Evolutionary conservation across 169 alveolate species (phyloP).

Genomic region (Eimeria nieschulzi): DNA sequence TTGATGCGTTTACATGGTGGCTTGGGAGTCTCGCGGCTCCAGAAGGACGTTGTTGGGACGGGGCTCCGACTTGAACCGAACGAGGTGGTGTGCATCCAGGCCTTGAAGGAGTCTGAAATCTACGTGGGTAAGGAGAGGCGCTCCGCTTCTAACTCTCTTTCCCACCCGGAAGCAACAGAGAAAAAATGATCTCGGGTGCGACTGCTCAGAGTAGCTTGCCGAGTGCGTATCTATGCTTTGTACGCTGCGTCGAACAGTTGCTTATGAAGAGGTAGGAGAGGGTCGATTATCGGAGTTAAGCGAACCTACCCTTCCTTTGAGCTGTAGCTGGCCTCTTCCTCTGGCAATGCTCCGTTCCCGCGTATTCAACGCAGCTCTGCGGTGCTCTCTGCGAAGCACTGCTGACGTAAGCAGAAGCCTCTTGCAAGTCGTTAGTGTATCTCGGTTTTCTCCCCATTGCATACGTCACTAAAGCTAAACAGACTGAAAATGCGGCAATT

Average conservation of each 20-base stretch:
- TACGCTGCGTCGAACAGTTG: not conserved
- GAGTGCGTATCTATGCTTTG: not conserved
- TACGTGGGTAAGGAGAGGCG: slow-evolving; percentile 23
- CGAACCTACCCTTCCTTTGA: slow-evolving; percentile 9
- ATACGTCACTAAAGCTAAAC: too few species aligned
- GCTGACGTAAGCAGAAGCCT: slow-evolving; percentile 8
- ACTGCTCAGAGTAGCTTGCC: not conserved
- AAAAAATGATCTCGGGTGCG: too few species aligned
- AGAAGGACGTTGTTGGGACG: slow-evolving; percentile 16
- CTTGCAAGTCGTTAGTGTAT: not conserved
- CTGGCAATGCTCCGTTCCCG: slow-evolving; percentile 18
- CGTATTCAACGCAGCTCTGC: slow-evolving; percentile 22
- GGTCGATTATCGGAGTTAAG: slow-evolving; percentile 16
- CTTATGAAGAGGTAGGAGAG: slow-evolving; percentile 35
- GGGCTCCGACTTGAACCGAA: slow-evolving; percentile 23
- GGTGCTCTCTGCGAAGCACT: slow-evolving; percentile 13
- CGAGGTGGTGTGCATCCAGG: not conserved
- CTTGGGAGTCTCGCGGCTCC: slow-evolving; percentile 41
- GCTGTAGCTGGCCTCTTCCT: slow-evolving; percentile 45
- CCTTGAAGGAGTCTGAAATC: not conserved
- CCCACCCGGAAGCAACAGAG: not conserved
- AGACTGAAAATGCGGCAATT: too few species aligned
- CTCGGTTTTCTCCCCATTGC: too few species aligned
- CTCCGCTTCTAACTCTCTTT: not conserved
- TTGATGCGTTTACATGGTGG: slow-evolving; percentile 38